Conservation (phyloP, 192 early-diverging fungal species). For the Backusella liffmaniae region DNA sequence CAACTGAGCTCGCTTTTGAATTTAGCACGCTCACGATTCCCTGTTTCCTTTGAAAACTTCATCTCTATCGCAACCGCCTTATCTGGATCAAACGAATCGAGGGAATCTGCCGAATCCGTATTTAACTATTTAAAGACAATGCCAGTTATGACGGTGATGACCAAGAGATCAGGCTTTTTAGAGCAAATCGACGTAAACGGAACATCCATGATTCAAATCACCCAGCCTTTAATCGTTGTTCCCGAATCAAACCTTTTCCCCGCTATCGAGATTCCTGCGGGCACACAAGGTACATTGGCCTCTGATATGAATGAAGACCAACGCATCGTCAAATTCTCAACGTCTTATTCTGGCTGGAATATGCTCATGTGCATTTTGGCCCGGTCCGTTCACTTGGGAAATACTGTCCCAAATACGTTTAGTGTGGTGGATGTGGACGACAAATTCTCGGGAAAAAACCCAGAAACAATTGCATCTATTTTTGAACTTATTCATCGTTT, state of each 20-base stretch:
- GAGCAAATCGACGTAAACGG: neutral
- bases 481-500: constrained; percentile 22
- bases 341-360: constrained; percentile 27
- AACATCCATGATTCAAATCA: neutral
- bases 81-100: neutral
- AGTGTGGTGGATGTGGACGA: constrained; percentile 12
- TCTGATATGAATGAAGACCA: neutral
- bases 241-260: neutral
- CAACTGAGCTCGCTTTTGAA: constrained; percentile 2
- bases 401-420: neutral
- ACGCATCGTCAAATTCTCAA: constrained; percentile 18
- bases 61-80: constrained; percentile 17
- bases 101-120: constrained; percentile 14
- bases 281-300: constrained; percentile 7
- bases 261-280: constrained; percentile 12
- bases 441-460: constrained; percentile 1
- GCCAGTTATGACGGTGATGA: constrained; percentile 7
- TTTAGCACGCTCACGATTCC: constrained; percentile 24
- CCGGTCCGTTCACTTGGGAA: neutral
- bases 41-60: constrained; percentile 18
- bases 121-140: constrained; percentile 16
- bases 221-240: neutral
- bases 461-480: constrained; percentile 15
- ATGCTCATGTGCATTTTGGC: constrained; percentile 15
- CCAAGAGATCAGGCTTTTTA: constrained; percentile 7